Evolutionary conservation across 257 asterid genomes (phyloP).

Genomic region (Verbascum thapsus): DNA sequence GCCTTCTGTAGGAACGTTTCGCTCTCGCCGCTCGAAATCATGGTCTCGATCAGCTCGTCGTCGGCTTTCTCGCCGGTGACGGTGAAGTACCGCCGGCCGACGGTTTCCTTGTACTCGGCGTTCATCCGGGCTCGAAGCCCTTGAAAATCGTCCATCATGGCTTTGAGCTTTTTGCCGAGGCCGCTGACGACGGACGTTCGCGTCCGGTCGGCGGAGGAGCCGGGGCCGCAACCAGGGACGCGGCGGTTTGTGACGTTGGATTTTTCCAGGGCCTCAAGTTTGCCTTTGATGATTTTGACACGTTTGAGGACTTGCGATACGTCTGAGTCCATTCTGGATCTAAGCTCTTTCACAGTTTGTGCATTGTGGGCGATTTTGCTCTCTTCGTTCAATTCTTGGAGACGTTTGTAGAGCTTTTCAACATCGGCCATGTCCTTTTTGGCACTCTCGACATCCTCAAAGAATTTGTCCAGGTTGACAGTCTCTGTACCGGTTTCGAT

Average conservation of each 20-base stretch:
- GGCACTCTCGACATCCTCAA: conserved; percentile 51
- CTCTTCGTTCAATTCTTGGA: conserved; percentile 52
- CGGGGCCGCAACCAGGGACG: conserved; percentile 63
- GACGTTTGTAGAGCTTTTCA: conserved; percentile 48
- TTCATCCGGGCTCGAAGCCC: conserved; percentile 52
- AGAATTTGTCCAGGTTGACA: conserved; percentile 50
- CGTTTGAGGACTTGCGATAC: conserved; percentile 52
- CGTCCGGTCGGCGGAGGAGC: conserved; percentile 58
- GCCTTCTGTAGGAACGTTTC: conserved; percentile 17
- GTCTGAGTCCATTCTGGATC: conserved; percentile 53
- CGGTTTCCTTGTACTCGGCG: conserved; percentile 32
- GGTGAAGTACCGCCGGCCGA: conserved; percentile 20
- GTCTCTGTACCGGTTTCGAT: conserved; percentile 52
- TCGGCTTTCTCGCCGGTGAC: conserved; percentile 24
- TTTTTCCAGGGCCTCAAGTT: conserved; percentile 49
- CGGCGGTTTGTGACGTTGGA: conserved; percentile 50
- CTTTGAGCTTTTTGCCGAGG: conserved; percentile 52
- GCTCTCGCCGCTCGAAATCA: conserved; percentile 21
- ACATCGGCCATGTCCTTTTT: conserved; percentile 53
- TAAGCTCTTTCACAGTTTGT: conserved; percentile 51
- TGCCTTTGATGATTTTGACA: conserved; percentile 47
- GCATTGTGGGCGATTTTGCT: conserved; percentile 56
- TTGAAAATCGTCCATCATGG: conserved; percentile 58
- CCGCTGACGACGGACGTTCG: conserved; percentile 50
- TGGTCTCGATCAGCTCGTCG: background rate